Evolutionary conservation across 2,329 filamentous ascomycete genomes (phyloP).

Genomic region (Colletotrichum filicis): DNA sequence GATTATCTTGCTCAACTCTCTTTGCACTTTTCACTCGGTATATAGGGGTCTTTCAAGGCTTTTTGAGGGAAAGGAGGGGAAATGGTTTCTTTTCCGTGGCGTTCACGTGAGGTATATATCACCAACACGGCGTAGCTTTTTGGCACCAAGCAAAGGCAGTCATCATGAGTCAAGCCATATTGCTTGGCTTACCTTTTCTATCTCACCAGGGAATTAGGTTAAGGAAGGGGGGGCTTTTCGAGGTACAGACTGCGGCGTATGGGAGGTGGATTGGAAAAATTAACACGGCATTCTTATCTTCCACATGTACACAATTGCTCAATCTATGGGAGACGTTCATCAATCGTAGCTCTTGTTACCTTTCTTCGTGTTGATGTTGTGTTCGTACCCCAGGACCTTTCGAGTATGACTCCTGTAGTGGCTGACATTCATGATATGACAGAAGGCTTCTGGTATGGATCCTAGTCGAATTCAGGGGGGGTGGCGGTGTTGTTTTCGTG

Average conservation of each 20-base stretch:
- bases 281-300: not conserved
- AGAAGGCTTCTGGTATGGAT: conserved; percentile 72
- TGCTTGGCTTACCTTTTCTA: not conserved
- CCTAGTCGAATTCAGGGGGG: conserved; percentile 20
- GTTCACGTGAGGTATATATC: not conserved
- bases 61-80: not conserved
- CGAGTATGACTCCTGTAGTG: conserved; percentile 58
- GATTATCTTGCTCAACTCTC: not conserved
- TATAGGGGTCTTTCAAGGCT: not conserved
- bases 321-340: no score
- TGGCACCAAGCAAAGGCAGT: not conserved
- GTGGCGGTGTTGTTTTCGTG: not conserved
- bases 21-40: not conserved
- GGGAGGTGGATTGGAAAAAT: not conserved
- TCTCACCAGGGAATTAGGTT: not conserved
- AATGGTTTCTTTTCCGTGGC: not conserved
- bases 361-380: no score
- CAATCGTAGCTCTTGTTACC: no score
- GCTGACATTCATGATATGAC: conserved; percentile 67
- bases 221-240: not conserved
- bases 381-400: conserved; percentile 59
- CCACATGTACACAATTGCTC: no score
- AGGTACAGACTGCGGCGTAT: not conserved
- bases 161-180: not conserved
- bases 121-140: not conserved